phyloP scores from a whole-genome alignment of 768 basidiomycete genomes.

The Lactarius pseudohatsudake region DNA sequence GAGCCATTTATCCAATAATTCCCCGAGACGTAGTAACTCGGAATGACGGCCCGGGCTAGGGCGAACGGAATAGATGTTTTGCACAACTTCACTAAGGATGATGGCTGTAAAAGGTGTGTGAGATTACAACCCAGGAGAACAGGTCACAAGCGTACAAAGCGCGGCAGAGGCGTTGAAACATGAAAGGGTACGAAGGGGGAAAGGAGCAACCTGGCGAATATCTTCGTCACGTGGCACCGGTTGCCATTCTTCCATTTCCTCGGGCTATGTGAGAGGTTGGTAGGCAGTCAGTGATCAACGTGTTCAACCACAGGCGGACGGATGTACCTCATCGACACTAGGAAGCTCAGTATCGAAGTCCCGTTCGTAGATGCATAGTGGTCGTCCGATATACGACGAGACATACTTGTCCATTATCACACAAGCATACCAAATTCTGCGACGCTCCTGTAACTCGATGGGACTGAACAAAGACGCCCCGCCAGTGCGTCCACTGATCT shows the following conservation, averaged over 20 bases:
- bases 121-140: conserved; percentile 6
- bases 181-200: conserved; percentile 58
- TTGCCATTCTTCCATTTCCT: conserved; percentile 59
- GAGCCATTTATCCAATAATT: conserved; percentile 71
- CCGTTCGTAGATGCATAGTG: conserved; percentile 68
- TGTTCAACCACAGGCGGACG: background rate
- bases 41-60: conserved; percentile 54
- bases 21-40: conserved; percentile 59
- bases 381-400: conserved; percentile 76
- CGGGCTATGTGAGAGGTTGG: conserved; percentile 42
- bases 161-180: conserved; percentile 74
- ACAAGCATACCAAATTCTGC: conserved; percentile 77
- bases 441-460: conserved; percentile 66
- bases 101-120: conserved; percentile 47
- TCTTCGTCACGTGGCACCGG: conserved; percentile 41
- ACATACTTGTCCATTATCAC: conserved; percentile 79
- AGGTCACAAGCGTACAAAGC: conserved; percentile 52
- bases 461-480: conserved; percentile 54
- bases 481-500: conserved; percentile 70
- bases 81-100: conserved; percentile 66
- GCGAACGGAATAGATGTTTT: conserved; percentile 68
- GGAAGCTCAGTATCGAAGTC: conserved; percentile 77
- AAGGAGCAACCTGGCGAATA: conserved; percentile 33
- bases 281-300: conserved; percentile 7
- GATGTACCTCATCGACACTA: conserved; percentile 53